Percentiles rank a stretch among this genome's conserved stretches.
These are phyloP conservation scores for Nicotiana knightiana DNA, from an alignment of 257 asterid species.

Conservation along the genomic window DNA sequence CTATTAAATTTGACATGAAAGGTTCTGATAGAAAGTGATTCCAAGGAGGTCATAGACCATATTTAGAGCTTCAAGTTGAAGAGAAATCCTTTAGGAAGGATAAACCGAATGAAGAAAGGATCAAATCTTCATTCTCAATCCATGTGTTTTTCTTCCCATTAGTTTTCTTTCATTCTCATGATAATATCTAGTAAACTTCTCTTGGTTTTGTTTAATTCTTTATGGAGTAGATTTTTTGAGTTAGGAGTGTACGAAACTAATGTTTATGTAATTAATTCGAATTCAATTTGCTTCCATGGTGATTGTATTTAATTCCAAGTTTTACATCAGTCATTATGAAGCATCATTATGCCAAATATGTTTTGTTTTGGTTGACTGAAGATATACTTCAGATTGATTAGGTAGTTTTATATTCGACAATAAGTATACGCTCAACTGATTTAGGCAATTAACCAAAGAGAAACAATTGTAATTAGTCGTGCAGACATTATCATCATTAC, in stretches of 20 bases:
- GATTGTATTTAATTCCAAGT: neutral
- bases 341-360: neutral
- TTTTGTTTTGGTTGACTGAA: neutral
- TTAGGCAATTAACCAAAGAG: neutral
- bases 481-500: neutral
- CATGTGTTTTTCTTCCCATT: neutral
- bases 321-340: too few species aligned
- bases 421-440: neutral
- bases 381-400: neutral
- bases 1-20: neutral
- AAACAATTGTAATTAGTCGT: neutral
- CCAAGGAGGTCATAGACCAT: neutral
- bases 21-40: neutral
- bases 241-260: neutral
- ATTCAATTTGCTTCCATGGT: neutral
- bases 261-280: neutral
- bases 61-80: neutral
- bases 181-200: constrained; percentile 1
- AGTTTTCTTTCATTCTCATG: neutral
- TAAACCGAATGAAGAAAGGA: neutral
- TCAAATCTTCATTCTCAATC: neutral
- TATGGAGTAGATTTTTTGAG: neutral
- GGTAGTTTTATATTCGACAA: neutral
- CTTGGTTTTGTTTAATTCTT: neutral
- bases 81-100: neutral